Conservation (phyloP, 2,329 filamentous ascomycete genomes). For the Verticillium albo-atrum region DNA sequence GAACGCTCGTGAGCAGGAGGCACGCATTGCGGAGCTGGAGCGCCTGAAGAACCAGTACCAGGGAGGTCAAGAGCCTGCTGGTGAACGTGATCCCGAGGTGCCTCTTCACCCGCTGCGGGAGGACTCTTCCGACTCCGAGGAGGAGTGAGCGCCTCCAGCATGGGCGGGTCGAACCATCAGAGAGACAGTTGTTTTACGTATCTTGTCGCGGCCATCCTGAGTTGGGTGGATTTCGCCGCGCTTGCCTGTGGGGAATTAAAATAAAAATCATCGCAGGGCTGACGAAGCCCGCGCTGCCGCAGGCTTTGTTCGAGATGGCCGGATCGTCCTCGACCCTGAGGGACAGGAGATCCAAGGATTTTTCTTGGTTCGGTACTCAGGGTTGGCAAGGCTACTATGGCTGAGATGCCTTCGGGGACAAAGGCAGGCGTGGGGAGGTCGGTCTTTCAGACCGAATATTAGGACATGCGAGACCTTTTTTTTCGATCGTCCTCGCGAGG, state of each 20-base stretch:
- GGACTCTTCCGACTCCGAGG: constrained; percentile 44
- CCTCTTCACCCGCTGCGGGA: constrained; percentile 14
- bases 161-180: not conserved
- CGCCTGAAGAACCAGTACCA: constrained; percentile 43
- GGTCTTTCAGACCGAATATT: not conserved
- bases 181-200: not conserved
- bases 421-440: not conserved
- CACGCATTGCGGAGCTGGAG: constrained; percentile 57
- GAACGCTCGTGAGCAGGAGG: constrained; percentile 66
- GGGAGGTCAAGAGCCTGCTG: constrained; percentile 25
- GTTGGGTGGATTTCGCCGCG: not conserved
- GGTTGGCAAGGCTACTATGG: not conserved
- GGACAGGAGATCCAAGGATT: not conserved
- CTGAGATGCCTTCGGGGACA: not conserved
- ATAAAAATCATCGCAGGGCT: not conserved
- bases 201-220: not conserved
- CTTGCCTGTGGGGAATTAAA: not conserved
- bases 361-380: not conserved
- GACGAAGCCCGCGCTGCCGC: not conserved
- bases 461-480: too few relatives aligned
- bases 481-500: not conserved
- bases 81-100: constrained; percentile 9
- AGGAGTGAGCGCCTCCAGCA: constrained; percentile 24
- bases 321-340: not conserved
- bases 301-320: not conserved